phyloP scores from a whole-genome alignment of 108 stramenopile genomes.

The Nannochloropsis gaditana region DNA sequence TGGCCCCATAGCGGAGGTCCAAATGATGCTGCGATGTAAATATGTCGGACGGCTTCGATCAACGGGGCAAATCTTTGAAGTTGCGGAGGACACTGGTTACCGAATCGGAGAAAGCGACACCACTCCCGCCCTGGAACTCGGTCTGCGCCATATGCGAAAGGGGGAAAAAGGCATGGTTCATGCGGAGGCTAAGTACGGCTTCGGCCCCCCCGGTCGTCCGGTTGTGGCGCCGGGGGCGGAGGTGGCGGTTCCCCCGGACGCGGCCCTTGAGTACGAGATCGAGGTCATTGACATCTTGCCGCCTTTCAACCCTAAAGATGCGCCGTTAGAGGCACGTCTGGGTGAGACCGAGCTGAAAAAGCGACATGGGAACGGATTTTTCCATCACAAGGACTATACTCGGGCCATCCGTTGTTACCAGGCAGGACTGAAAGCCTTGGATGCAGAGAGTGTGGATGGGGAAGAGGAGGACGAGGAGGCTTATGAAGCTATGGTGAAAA shows the following conservation, averaged over 20 bases:
- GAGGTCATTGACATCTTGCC: neutral
- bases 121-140: neutral
- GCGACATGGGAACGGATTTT: constrained; percentile 17
- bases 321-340: neutral
- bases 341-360: constrained; percentile 1
- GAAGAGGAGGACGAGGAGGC: neutral
- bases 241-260: neutral
- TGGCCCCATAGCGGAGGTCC: constrained; percentile 3
- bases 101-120: constrained; percentile 16
- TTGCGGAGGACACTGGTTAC: neutral
- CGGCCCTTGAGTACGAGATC: neutral
- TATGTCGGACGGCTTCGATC: neutral
- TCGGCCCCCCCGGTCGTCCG: neutral
- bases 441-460: neutral
- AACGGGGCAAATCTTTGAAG: neutral
- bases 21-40: neutral
- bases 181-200: neutral
- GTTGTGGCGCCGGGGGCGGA: neutral
- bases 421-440: constrained; percentile 9
- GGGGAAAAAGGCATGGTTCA: neutral
- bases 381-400: neutral
- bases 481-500: neutral
- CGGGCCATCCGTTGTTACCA: neutral
- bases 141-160: neutral
- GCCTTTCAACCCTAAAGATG: neutral